Evolutionary conservation across 1,284 basidiomycete genomes (phyloP).

Genomic region (Ganoderma sp.): DNA sequence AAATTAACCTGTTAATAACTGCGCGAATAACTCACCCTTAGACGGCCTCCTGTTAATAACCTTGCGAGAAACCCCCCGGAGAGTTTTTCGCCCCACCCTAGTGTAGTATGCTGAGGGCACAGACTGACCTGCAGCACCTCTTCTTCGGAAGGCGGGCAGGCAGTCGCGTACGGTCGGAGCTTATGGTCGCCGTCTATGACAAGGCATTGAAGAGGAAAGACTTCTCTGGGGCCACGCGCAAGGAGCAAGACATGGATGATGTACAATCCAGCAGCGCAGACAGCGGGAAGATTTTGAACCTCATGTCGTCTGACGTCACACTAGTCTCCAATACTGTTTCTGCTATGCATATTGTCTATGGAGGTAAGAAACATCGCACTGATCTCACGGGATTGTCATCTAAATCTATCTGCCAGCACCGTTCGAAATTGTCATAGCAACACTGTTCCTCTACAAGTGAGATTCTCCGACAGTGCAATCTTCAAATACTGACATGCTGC

Average conservation of each 20-base stretch:
- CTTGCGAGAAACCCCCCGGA: too few relatives aligned
- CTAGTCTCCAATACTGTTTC: conserved; percentile 57
- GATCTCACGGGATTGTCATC: neutral
- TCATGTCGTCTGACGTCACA: conserved; percentile 78
- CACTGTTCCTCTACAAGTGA: conserved; percentile 76
- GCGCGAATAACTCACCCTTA: too few relatives aligned
- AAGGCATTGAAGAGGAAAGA: conserved; percentile 89
- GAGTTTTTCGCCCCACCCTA: too few relatives aligned
- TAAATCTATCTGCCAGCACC: conserved; percentile 52
- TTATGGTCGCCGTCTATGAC: conserved; percentile 87
- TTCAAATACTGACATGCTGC: conserved; percentile 16
- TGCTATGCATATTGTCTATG: conserved; percentile 67
- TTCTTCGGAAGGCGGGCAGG: conserved; percentile 77
- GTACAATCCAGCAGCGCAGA: conserved; percentile 66
- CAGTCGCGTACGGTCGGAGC: conserved; percentile 71
- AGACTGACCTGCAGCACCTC: conserved; percentile 78
- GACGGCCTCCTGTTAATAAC: too few relatives aligned
- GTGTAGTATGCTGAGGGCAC: conserved; percentile 62
- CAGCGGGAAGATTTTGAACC: conserved; percentile 78
- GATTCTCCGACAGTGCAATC: neutral
- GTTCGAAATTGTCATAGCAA: conserved; percentile 81
- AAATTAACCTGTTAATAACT: too few relatives aligned
- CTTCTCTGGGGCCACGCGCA: conserved; percentile 63
- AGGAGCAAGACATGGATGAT: conserved; percentile 39
- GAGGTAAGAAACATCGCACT: conserved; percentile 45